These are phyloP conservation scores for Sodiomyces alkalinus DNA, from an alignment of 2,329 filamentous ascomycete species.

Conservation along the genomic window DNA sequence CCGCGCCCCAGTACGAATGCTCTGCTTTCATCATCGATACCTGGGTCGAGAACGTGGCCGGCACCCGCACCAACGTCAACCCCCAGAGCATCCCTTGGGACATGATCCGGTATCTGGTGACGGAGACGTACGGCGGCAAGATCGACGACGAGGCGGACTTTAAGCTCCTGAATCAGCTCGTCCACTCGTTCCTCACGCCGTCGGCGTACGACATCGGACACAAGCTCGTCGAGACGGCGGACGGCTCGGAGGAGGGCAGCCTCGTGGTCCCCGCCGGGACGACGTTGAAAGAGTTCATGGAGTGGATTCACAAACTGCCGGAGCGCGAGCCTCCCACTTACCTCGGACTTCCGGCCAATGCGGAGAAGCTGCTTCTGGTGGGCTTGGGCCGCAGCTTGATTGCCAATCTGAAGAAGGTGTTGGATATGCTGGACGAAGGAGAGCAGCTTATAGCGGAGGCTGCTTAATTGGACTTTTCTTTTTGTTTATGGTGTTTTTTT, in stretches of 20 bases:
- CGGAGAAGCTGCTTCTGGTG: constrained; percentile 86
- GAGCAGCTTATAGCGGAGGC: constrained; percentile 73
- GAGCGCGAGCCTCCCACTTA: constrained; percentile 95
- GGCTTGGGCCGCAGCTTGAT: constrained; percentile 78
- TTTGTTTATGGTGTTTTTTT: not conserved
- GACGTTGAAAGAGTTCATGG: constrained; percentile 69
- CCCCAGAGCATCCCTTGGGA: constrained; percentile 94
- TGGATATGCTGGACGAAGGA: constrained; percentile 80
- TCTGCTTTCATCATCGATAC: constrained; percentile 90
- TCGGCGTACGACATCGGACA: constrained; percentile 86
- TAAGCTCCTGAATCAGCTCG: constrained; percentile 53
- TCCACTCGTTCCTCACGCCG: constrained; percentile 66
- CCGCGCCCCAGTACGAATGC: constrained; percentile 88
- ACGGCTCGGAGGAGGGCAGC: constrained; percentile 42
- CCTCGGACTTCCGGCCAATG: constrained; percentile 83
- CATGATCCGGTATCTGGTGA: constrained; percentile 79
- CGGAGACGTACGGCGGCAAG: constrained; percentile 95
- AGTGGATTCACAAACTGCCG: constrained; percentile 82
- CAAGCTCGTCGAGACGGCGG: constrained; percentile 59
- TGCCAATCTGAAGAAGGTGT: constrained; percentile 68
- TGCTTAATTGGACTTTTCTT: not conserved
- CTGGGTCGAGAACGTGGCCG: constrained; percentile 74
- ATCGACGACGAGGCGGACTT: constrained; percentile 88
- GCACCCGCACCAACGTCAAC: constrained; percentile 80
- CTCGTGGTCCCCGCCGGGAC: constrained; percentile 70